Evolutionary conservation across 495 filamentous ascomycete species (phyloP).

Genomic region (Tuber magnatum): DNA sequence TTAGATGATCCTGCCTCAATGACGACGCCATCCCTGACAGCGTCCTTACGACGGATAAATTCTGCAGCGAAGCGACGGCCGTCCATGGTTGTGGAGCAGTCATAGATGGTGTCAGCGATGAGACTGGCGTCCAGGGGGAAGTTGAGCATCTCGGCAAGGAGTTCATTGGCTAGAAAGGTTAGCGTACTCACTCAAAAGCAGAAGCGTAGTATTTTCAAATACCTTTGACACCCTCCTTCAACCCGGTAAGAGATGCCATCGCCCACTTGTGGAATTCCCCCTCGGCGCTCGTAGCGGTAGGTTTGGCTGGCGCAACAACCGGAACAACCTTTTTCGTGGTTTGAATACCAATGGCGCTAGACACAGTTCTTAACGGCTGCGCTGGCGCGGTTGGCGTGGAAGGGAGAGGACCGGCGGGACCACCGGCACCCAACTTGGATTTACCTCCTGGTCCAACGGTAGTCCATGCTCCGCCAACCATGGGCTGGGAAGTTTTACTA

Average conservation of each 20-base stretch:
- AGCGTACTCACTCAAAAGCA: slow-evolving; percentile 24
- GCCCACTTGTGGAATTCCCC: slow-evolving; percentile 96
- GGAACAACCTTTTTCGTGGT: slow-evolving; percentile 39
- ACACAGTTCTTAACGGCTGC: slow-evolving; percentile 52
- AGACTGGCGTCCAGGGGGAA: slow-evolving; percentile 71
- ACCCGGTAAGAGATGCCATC: slow-evolving; percentile 58
- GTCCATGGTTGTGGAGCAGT: slow-evolving; percentile 75
- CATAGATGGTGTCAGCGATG: slow-evolving; percentile 83
- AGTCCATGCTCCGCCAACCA: slow-evolving; percentile 67
- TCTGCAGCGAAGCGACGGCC: slow-evolving; percentile 89
- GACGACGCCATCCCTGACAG: slow-evolving; percentile 81
- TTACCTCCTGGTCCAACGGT: slow-evolving; percentile 95
- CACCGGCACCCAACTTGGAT: slow-evolving; percentile 53
- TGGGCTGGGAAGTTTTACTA: slow-evolving; percentile 57
- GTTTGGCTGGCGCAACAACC: slow-evolving; percentile 41
- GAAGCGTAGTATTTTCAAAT: slow-evolving; percentile 3
- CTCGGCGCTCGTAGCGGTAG: slow-evolving; percentile 54
- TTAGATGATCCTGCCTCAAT: slow-evolving; percentile 49
- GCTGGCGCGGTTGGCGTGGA: slow-evolving; percentile 46
- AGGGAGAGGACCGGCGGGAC: slow-evolving; percentile 52
- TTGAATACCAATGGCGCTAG: slow-evolving; percentile 44
- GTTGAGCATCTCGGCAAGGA: slow-evolving; percentile 63
- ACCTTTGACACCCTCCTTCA: slow-evolving; percentile 43
- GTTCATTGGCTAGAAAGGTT: slow-evolving; percentile 62
- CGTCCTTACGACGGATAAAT: slow-evolving; percentile 82